A percentile compares a stretch with the other conserved stretches of the same genome.
phyloP scores from a whole-genome alignment of 805 yeast genomes.

The Kodamaea hsintzibuensis region DNA sequence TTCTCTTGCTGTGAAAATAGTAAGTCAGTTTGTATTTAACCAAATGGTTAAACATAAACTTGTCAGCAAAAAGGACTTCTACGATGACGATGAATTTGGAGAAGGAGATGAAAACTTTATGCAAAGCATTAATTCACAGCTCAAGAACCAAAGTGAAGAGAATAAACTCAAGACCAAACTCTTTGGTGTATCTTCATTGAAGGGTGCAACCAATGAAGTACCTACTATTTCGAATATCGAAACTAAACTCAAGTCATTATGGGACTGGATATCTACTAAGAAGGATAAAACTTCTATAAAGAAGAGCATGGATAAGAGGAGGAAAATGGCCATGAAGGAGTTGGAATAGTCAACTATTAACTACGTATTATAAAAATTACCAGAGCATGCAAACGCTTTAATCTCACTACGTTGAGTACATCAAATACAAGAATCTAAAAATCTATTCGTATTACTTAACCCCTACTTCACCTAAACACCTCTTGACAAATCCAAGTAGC shows the following conservation, averaged over 20 bases:
- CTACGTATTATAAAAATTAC: neutral
- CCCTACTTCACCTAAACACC: neutral
- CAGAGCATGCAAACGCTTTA: no score
- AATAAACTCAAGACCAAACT: constrained; percentile 35
- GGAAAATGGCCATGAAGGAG: constrained; percentile 43
- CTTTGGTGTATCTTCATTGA: constrained; percentile 41
- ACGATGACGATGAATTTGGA: constrained; percentile 20
- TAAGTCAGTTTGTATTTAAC: constrained; percentile 22
- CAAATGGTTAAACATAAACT: constrained; percentile 20
- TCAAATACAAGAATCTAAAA: neutral
- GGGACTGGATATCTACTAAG: constrained; percentile 25
- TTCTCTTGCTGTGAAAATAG: constrained; percentile 24
- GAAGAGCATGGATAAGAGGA: constrained; percentile 37
- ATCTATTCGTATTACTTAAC: neutral
- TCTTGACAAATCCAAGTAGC: constrained; percentile 25
- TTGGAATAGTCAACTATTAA: constrained; percentile 25
- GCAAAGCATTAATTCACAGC: constrained; percentile 5
- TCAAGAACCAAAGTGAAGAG: constrained; percentile 23
- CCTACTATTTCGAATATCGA: constrained; percentile 31
- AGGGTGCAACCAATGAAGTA: constrained; percentile 39
- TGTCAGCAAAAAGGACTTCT: constrained; percentile 24
- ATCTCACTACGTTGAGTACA: neutral
- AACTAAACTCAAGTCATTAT: constrained; percentile 20
- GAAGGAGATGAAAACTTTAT: constrained; percentile 22
- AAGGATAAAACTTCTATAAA: constrained; percentile 19